phyloP scores from a whole-genome alignment of 2,329 filamentous ascomycete species.

The Chlorencoelia australis region DNA sequence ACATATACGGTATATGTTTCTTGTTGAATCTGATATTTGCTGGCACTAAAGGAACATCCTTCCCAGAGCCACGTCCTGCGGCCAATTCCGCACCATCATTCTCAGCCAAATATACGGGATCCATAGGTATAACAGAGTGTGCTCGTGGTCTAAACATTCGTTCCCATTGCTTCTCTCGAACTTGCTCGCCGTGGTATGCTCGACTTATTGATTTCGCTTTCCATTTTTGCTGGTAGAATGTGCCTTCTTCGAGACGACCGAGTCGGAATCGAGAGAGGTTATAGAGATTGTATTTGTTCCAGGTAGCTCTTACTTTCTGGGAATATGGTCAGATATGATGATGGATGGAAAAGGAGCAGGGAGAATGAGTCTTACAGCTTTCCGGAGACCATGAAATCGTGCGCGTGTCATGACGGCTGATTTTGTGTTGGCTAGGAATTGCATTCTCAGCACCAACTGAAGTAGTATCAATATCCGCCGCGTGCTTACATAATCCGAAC shows the following conservation, averaged over 20 bases:
- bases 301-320: slow-evolving; percentile 88
- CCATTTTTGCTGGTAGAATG: slow-evolving; percentile 99
- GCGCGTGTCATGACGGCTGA: slow-evolving; percentile 42
- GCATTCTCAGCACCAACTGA: too few species aligned
- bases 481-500: too few species aligned
- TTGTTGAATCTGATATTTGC: slow-evolving; percentile 40
- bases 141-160: slow-evolving; percentile 81
- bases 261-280: slow-evolving; percentile 55
- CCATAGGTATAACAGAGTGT: slow-evolving; percentile 76
- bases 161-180: slow-evolving; percentile 87
- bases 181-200: slow-evolving; percentile 89
- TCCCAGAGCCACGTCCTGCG: slow-evolving; percentile 71
- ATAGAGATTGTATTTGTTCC: slow-evolving; percentile 96
- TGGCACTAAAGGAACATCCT: slow-evolving; percentile 21
- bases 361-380: slow-evolving; percentile 43
- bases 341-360: neutral
- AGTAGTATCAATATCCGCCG: too few species aligned
- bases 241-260: slow-evolving; percentile 38
- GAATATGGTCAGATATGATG: slow-evolving; percentile 12
- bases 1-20: slow-evolving; percentile 71
- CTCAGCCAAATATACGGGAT: slow-evolving; percentile 65
- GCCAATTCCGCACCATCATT: slow-evolving; percentile 78
- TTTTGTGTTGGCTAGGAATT: too few species aligned
- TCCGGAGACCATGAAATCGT: slow-evolving; percentile 57
- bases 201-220: slow-evolving; percentile 72